Base-by-base conservation (phyloP, 768 basidiomycete genomes). In the Lactarius akahatsu region DNA sequence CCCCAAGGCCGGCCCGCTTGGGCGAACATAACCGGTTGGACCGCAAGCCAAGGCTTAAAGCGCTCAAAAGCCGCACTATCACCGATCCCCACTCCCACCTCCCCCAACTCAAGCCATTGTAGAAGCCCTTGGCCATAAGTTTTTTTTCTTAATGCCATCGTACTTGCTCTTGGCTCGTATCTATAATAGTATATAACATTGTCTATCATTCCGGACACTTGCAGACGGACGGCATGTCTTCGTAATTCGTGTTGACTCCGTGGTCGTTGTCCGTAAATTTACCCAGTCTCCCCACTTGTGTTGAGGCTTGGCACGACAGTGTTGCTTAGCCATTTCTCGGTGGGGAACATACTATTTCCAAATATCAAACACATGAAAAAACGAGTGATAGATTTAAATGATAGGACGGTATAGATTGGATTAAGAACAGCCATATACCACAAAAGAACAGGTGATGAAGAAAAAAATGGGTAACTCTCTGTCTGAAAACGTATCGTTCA, bases 201-300 rank as follows among this genome's bases (percentile, higher is more conserved):
- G 13, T 18, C 32, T 38, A 6, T 63, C 38, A 34, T 54, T 11
- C 61, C 57, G 68, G 69, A 69, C 60, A 61, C 63, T 55, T 62
- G 61, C 69, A 70, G 69, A 68, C 66, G 69, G 66, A 59, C 66
- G 45, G 47, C 67, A 61, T 61, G 61, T 26, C 55, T 56, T 58
- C 30, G 47, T 10, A 64, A 20, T 55, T 69, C 61, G 59, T 69
- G 62, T 57, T 67, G 45, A 18, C 43, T 3, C 59, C 67, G 59
- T 70, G 63, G 67, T 68, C 69, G 56, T 61, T 64, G 62, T 70
- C 69, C 69, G 60, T 36, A 70, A 8, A 68, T 59, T 32, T 34
- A 40, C n/a, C 38, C 15, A 28, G 23, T 54, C 34, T 57, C 69
- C 67, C 64, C 61, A 45, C 59, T 23, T 61, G 61, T 65, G 67